Conservation (phyloP, 805 yeast species). For the Peterozyma toletana region DNA sequence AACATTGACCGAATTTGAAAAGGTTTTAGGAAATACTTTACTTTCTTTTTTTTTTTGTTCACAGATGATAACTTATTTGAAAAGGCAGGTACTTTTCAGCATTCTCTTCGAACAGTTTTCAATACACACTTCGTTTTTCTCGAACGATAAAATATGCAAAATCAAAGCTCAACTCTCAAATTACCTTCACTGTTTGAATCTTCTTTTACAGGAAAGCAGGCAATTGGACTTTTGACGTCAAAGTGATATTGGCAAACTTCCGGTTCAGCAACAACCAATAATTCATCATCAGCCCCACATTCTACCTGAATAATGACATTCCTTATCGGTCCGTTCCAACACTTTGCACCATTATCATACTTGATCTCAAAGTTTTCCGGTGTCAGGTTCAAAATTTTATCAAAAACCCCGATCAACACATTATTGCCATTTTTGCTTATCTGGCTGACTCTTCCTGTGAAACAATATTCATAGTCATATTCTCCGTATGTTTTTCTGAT, state of each 20-base stretch:
- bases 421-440: slow-evolving; percentile 35
- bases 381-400: slow-evolving; percentile 3
- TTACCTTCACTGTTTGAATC: not conserved
- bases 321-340: slow-evolving; percentile 94
- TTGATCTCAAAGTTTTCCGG: slow-evolving; percentile 11
- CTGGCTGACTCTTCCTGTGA: slow-evolving; percentile 52
- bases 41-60: too few species aligned
- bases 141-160: not conserved
- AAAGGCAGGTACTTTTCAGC: too few species aligned
- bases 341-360: slow-evolving; percentile 62
- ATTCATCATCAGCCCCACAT: slow-evolving; percentile 55
- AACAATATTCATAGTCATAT: slow-evolving; percentile 60
- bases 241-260: slow-evolving; percentile 79
- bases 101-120: too few species aligned
- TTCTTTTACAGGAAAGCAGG: slow-evolving; percentile 22
- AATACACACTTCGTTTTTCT: too few species aligned
- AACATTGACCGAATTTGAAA: too few species aligned
- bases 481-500: slow-evolving; percentile 52
- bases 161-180: not conserved
- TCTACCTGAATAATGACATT: slow-evolving; percentile 53
- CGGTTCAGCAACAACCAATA: slow-evolving; percentile 75
- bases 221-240: slow-evolving; percentile 37
- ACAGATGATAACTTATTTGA: too few species aligned
- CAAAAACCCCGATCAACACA: slow-evolving; percentile 43
- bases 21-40: too few species aligned